Conservation (phyloP, 164 flowering plant species). For the Aristolochia contorta region DNA sequence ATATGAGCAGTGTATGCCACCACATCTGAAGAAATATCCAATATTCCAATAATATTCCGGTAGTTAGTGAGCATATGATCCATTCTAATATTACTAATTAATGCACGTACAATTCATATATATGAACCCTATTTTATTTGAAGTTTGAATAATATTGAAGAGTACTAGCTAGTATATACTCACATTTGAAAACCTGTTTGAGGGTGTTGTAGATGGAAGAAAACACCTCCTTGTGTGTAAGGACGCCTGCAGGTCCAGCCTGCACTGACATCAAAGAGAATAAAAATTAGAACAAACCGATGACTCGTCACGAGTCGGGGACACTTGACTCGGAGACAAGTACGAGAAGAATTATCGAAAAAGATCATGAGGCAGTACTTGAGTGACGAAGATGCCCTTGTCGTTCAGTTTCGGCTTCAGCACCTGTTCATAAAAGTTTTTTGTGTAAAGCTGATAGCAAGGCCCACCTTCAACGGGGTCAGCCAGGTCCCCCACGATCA, state of each 20-base stretch:
- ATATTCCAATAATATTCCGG: too few relatives aligned
- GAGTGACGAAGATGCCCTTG: conserved; percentile 85
- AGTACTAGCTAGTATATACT: conserved; percentile 15
- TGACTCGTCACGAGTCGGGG: too few relatives aligned
- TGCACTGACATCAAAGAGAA: conserved; percentile 17
- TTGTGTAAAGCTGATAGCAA: conserved; percentile 80
- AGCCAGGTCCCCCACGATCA: conserved; percentile 80
- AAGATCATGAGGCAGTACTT: conserved; percentile 37
- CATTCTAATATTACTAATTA: too few relatives aligned
- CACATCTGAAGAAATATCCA: conserved; percentile 48
- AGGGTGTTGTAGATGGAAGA: conserved; percentile 84
- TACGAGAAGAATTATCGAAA: too few relatives aligned
- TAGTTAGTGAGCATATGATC: too few relatives aligned
- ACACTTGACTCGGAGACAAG: too few relatives aligned
- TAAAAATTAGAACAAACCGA: too few relatives aligned
- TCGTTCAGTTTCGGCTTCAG: conserved; percentile 77
- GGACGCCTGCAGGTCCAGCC: conserved; percentile 96
- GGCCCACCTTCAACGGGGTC: conserved; percentile 92
- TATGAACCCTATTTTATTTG: too few relatives aligned
- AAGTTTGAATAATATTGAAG: too few relatives aligned
- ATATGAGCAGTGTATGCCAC: conserved; percentile 75
- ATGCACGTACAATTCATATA: too few relatives aligned
- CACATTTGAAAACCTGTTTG: conserved; percentile 81
- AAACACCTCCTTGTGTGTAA: conserved; percentile 86
- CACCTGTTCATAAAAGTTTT: conserved; percentile 60